phyloP scores from a whole-genome alignment of 2,329 filamentous ascomycete species.

The Alternaria sp. region DNA sequence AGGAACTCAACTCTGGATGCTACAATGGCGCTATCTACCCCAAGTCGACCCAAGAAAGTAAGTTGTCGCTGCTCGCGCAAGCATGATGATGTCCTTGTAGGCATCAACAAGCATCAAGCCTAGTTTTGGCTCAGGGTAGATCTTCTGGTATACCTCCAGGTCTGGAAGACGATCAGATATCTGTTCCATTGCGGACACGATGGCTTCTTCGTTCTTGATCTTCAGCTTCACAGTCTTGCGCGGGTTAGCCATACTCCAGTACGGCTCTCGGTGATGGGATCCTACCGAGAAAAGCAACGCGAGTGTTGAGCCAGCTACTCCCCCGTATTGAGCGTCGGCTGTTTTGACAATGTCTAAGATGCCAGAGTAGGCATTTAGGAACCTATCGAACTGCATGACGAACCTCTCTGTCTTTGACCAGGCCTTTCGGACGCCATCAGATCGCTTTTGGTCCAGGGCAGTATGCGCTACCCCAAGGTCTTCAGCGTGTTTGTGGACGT shows the following conservation, averaged over 20 bases:
- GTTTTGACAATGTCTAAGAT: not conserved
- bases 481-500: not conserved
- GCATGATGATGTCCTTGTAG: conserved; percentile 10
- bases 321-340: not conserved
- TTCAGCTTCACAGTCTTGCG: conserved; percentile 13
- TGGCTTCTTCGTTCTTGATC: conserved; percentile 9
- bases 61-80: conserved; percentile 9
- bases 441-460: not conserved
- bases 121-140: conserved; percentile 8
- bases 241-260: not conserved
- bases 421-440: not conserved
- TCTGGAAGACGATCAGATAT: conserved; percentile 13
- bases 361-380: not conserved
- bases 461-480: not conserved
- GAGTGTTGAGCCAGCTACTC: not conserved
- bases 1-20: not conserved
- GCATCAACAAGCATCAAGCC: conserved; percentile 6
- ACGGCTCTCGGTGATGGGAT: not conserved
- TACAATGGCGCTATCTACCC: conserved; percentile 1
- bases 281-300: not conserved
- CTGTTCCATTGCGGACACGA: conserved; percentile 3
- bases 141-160: conserved; percentile 4
- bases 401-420: not conserved
- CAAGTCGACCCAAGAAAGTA: conserved; percentile 5
- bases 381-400: not conserved